These are phyloP conservation scores for Yamadazyma sp. DNA, from an alignment of 1,139 yeast genomes.

Conservation along the genomic window DNA sequence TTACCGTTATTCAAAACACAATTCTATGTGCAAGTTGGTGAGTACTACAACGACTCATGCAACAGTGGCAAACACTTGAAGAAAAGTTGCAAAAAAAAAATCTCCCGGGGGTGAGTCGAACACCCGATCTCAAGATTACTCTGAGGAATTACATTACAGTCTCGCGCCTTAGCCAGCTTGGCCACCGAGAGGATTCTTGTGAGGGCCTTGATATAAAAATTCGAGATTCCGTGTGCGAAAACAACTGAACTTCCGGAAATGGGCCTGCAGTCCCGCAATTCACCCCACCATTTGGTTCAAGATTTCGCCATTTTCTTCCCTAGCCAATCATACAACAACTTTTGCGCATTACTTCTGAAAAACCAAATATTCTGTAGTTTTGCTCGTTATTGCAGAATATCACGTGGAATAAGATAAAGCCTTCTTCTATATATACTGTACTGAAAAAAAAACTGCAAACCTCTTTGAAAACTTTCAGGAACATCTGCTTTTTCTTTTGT, in stretches of 20 bases:
- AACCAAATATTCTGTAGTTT: slow-evolving; percentile 1
- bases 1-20: no score
- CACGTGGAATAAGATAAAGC: slow-evolving; percentile 17
- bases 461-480: not conserved
- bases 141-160: slow-evolving; percentile 54
- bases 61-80: no score
- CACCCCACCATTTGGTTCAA: no score
- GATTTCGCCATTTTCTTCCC: not conserved
- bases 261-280: no score
- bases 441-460: not conserved
- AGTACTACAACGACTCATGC: no score
- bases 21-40: no score
- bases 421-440: not conserved
- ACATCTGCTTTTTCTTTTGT: not conserved
- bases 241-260: no score
- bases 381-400: slow-evolving; percentile 14
- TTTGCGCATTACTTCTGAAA: slow-evolving; percentile 1
- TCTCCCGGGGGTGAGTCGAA: slow-evolving; percentile 86
- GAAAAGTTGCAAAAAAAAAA: slow-evolving; percentile 26
- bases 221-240: no score
- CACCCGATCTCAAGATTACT: slow-evolving; percentile 81
- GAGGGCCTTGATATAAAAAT: no score
- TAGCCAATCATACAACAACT: not conserved
- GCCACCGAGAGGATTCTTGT: slow-evolving; percentile 60
- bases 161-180: slow-evolving; percentile 83